phyloP scores from a whole-genome alignment of 768 basidiomycete genomes.

The Tricholoma hemisulphureum region DNA sequence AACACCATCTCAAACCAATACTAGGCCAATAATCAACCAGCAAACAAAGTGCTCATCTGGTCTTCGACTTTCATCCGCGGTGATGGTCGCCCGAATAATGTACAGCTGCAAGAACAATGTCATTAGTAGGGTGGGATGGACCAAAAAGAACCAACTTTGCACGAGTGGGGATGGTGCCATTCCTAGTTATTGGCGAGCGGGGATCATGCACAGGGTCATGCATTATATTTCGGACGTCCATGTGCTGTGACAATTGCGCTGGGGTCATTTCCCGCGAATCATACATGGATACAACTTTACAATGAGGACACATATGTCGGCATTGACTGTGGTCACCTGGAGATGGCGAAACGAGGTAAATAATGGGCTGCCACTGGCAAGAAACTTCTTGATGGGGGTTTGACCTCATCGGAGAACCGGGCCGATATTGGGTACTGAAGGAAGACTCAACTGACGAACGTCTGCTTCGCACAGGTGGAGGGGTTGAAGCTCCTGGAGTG shows the following conservation, averaged over 20 bases:
- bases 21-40: background rate
- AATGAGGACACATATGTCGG: constrained; percentile 1
- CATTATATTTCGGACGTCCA: constrained; percentile 4
- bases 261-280: background rate
- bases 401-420: background rate
- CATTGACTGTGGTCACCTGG: background rate
- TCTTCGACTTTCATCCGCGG: constrained; percentile 3
- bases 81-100: constrained; percentile 17
- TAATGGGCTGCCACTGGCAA: background rate
- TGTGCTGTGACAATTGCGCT: background rate
- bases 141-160: background rate
- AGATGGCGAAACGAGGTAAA: background rate
- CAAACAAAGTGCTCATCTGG: constrained; percentile 1
- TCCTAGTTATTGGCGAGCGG: constrained; percentile 10
- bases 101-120: constrained; percentile 2
- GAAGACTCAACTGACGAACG: background rate
- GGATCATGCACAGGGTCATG: constrained; percentile 10
- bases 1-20: background rate
- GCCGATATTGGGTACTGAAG: background rate
- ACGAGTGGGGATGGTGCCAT: background rate
- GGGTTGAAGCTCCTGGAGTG: constrained; percentile 1
- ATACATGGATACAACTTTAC: constrained; percentile 1
- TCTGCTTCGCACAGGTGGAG: background rate
- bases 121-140: background rate
- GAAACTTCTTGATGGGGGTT: background rate